A percentile compares a stretch with the other conserved stretches of the same genome.
These are phyloP conservation scores for Arctium lappa DNA, from an alignment of 129 eudicot genomes.

Conservation along the genomic window DNA sequence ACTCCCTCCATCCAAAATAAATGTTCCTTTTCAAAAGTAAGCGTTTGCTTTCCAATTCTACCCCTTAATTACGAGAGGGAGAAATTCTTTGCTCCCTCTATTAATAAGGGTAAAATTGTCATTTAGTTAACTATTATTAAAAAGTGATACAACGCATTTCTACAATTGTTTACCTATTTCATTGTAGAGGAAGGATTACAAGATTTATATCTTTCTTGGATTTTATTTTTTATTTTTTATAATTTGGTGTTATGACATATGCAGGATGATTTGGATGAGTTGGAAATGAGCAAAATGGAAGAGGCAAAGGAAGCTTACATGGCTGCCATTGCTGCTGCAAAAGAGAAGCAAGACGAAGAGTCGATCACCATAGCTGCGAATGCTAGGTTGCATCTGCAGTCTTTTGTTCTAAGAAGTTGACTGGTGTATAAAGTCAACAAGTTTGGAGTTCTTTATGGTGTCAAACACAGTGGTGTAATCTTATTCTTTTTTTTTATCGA, in stretches of 20 bases:
- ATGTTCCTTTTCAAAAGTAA: not conserved
- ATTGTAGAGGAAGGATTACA: not conserved
- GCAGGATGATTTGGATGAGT: slow-evolving; percentile 62
- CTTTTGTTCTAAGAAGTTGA: slow-evolving; percentile 44
- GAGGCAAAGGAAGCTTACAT: slow-evolving; percentile 76
- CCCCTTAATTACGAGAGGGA: not conserved
- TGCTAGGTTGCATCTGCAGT: slow-evolving; percentile 72
- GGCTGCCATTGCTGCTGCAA: slow-evolving; percentile 72
- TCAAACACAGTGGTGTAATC: slow-evolving; percentile 21
- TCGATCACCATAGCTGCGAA: slow-evolving; percentile 66
- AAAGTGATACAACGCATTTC: not conserved
- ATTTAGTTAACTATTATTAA: not conserved
- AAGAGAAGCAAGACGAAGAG: slow-evolving; percentile 80
- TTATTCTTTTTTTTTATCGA: not conserved
- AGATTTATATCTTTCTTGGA: not conserved
- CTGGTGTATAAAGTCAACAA: not conserved
- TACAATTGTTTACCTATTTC: no score
- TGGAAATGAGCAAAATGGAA: slow-evolving; percentile 53
- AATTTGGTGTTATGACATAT: not conserved
- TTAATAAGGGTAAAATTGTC: not conserved
- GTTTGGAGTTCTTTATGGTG: not conserved
- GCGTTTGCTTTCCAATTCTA: not conserved
- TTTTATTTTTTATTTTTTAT: not conserved
- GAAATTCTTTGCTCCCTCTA: not conserved
- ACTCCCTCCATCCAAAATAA: no score